These are phyloP conservation scores for Conringia planisiliqua DNA, from an alignment of 345 rosid species.

Conservation along the genomic window DNA sequence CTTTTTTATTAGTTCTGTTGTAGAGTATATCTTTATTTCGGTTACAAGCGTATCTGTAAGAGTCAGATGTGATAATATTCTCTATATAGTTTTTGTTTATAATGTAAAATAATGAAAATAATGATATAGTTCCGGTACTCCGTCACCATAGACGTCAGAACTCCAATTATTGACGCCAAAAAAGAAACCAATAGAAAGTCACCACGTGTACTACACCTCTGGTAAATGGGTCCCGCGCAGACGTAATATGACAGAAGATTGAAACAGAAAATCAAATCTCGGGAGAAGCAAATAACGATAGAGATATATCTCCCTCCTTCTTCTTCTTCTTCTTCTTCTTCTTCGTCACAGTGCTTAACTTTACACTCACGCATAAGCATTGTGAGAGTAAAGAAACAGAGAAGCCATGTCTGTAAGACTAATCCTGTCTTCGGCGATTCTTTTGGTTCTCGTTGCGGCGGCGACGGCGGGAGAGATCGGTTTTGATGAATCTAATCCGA, in stretches of 20 bases:
- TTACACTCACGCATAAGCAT: background rate
- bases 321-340: background rate
- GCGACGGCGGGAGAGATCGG: conserved; percentile 36
- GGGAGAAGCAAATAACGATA: background rate
- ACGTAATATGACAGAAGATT: background rate
- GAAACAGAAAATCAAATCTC: background rate
- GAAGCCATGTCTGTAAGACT: conserved; percentile 39
- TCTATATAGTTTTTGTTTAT: too few relatives aligned
- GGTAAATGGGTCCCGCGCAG: background rate
- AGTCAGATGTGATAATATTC: background rate
- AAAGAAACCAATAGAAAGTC: background rate
- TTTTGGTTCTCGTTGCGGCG: conserved; percentile 30
- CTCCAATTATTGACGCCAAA: background rate
- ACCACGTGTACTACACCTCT: background rate
- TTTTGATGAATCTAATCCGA: conserved; percentile 64
- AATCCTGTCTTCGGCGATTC: conserved; percentile 4
- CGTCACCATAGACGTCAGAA: background rate
- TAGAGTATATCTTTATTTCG: background rate
- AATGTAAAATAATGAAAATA: too few relatives aligned
- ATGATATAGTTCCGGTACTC: too few relatives aligned
- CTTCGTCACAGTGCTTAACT: background rate
- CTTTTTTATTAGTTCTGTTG: background rate
- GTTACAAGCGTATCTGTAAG: too few relatives aligned
- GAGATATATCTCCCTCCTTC: background rate
- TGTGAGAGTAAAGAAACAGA: background rate